Evolutionary conservation across 345 rosid genomes (phyloP).

Genomic region (Iberis pinnata): DNA sequence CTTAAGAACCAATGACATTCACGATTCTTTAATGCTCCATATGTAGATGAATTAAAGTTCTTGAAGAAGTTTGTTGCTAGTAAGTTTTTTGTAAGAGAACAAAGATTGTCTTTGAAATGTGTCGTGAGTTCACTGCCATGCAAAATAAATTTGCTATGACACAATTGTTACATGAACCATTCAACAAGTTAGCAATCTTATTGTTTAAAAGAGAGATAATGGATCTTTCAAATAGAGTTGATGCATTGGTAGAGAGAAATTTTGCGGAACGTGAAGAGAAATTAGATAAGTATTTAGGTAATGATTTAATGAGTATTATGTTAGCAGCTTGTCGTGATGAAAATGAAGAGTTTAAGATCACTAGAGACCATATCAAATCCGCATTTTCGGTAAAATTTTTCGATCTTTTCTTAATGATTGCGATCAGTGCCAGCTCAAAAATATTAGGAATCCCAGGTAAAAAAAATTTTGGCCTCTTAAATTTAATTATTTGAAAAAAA

Average conservation of each 20-base stretch:
- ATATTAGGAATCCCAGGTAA: too few relatives aligned
- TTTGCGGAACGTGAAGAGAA: conserved; percentile 43
- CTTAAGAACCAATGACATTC: conserved; percentile 5
- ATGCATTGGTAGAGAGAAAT: conserved; percentile 49
- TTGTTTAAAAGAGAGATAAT: conserved; percentile 41
- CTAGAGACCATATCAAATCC: conserved; percentile 54
- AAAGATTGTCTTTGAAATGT: not conserved
- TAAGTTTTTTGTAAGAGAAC: conserved; percentile 8
- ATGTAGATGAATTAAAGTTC: conserved; percentile 21
- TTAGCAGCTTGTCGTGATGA: conserved; percentile 48
- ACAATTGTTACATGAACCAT: not conserved
- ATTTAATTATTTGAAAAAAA: too few relatives aligned
- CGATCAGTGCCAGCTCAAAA: too few relatives aligned
- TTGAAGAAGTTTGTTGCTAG: conserved; percentile 25
- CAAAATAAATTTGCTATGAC: not conserved
- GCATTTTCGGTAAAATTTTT: conserved; percentile 48
- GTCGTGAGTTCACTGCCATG: not conserved
- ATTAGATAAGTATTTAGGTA: conserved; percentile 1
- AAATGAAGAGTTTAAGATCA: conserved; percentile 44
- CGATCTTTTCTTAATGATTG: too few relatives aligned
- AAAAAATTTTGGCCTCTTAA: too few relatives aligned
- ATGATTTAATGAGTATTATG: conserved; percentile 44
- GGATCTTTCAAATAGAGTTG: conserved; percentile 38
- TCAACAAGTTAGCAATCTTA: conserved; percentile 15
- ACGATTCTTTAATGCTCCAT: conserved; percentile 5